A percentile compares a stretch with the other conserved stretches of the same genome.
Evolutionary conservation across 495 filamentous ascomycete genomes (phyloP).

Genomic region (Aspergillus ellipticus): DNA sequence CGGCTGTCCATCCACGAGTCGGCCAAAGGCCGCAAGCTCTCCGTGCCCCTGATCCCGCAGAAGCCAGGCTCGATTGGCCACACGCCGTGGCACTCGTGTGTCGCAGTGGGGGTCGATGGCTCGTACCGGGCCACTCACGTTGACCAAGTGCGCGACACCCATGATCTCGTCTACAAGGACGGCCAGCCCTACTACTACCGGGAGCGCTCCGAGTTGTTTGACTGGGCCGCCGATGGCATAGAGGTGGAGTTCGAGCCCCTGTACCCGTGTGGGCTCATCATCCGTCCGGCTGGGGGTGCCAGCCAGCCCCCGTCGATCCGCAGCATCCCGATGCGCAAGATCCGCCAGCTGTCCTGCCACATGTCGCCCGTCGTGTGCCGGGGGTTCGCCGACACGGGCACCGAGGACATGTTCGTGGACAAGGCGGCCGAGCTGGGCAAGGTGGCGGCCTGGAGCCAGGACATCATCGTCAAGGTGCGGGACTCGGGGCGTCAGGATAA

Average conservation of each 20-base stretch:
- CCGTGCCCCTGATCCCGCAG: conserved; percentile 43
- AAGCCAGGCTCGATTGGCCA: conserved; percentile 5
- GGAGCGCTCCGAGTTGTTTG: conserved; percentile 31
- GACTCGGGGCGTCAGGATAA: conserved; percentile 32
- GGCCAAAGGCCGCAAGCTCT: conserved; percentile 50
- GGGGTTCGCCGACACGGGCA: conserved; percentile 45
- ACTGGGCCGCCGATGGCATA: conserved; percentile 22
- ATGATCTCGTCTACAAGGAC: conserved; percentile 36
- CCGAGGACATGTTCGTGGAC: conserved; percentile 40
- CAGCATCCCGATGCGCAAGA: conserved; percentile 41
- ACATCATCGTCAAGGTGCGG: conserved; percentile 46
- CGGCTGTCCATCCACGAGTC: conserved; percentile 61
- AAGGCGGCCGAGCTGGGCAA: conserved; percentile 45
- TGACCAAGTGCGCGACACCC: conserved; percentile 1
- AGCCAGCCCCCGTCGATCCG: conserved; percentile 22
- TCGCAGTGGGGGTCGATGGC: conserved; percentile 35
- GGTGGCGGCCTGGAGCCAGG: conserved; percentile 46
- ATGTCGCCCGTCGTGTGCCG: conserved; percentile 53
- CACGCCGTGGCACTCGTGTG: conserved; percentile 43
- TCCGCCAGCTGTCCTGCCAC: conserved; percentile 43
- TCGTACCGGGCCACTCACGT: background rate
- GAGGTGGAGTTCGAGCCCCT: conserved; percentile 37
- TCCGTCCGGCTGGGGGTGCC: conserved; percentile 20
- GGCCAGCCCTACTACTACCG: conserved; percentile 38
- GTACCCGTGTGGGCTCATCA: conserved; percentile 43